Percentiles rank a stretch among this genome's conserved stretches.
phyloP scores from a whole-genome alignment of 257 asterid genomes.

The Nicotiana benthamiana region DNA sequence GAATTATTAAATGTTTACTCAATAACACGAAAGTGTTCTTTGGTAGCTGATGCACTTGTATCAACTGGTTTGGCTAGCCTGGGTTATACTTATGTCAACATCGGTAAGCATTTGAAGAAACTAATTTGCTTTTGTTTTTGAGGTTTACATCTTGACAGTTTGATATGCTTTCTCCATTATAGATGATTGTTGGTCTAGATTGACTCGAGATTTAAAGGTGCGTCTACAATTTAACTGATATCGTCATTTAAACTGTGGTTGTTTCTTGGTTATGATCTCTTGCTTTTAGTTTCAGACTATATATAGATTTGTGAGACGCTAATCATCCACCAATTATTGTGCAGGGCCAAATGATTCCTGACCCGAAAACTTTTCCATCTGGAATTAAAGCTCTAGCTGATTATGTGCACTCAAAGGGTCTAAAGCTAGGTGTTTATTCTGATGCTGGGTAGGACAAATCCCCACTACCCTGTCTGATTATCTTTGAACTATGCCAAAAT shows the following conservation, averaged over 20 bases:
- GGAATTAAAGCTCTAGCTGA: conserved; percentile 88
- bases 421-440: conserved; percentile 90
- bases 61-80: conserved; percentile 81
- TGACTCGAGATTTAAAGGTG: conserved; percentile 51
- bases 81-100: conserved; percentile 71
- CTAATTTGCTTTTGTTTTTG: neutral
- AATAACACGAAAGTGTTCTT: neutral
- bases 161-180: conserved; percentile 26
- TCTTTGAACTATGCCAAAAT: neutral
- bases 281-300: neutral
- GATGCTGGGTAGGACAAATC: conserved; percentile 84
- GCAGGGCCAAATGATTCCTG: conserved; percentile 75
- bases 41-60: conserved; percentile 81
- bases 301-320: neutral
- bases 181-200: conserved; percentile 96
- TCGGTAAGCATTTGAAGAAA: conserved; percentile 41
- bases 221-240: neutral
- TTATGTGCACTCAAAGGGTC: conserved; percentile 83
- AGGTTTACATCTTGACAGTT: neutral
- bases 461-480: conserved; percentile 10
- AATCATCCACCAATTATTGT: conserved; percentile 5
- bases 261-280: neutral
- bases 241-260: neutral
- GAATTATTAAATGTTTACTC: neutral
- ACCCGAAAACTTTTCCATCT: conserved; percentile 64